Base-by-base conservation (phyloP, 345 rosid genomes). In the Camelina sativa region DNA sequence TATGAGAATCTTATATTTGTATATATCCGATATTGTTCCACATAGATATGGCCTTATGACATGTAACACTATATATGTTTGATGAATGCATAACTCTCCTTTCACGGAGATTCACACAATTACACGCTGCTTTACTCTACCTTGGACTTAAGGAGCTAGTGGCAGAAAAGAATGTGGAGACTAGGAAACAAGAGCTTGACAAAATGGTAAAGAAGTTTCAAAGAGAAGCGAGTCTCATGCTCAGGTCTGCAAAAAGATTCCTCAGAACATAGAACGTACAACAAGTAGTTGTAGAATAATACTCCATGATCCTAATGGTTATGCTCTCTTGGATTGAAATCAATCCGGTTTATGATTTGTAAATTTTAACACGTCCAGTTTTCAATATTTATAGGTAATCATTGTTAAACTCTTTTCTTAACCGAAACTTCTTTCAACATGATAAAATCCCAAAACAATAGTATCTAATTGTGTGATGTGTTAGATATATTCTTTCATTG, bases 221-320 rank as follows among this genome's bases (percentile, higher is more conserved):
- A 80, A 75, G 69, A 54, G 88, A 88, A 73, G 91, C 37, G 86
- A 86, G 46, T 84, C 88, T 56, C 93, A 86, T 7, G 88, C 86
- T 57, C 87, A 85, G 41, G 82, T 88, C 53, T 70, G 77, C 8
- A 72, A 78, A 72, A 80, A 67, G 32, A 62, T 83, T 61, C 82
- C 79, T 47, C 80, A 61, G 46, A 77, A 75, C 7, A 78, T 70
- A n/a, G 82, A 78, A 51, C 80, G 80, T 35, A 77, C 88, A 13
- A 38, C 76, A 55, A 73, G 68, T 12, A 37, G 43, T 61, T 41
- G 75, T 69, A 72, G 82, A 62, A 71, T 77, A 69, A 48, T 75
- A 17, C 80, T 81, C 34, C 83, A 77, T n/a, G 80, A 70, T 65
- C 79, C 59, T 2, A 82, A 76, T 37, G 83, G 88, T 56, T 85